Evolutionary conservation across 257 asterid genomes (phyloP).

Genomic region (Solanum lignicaule): DNA sequence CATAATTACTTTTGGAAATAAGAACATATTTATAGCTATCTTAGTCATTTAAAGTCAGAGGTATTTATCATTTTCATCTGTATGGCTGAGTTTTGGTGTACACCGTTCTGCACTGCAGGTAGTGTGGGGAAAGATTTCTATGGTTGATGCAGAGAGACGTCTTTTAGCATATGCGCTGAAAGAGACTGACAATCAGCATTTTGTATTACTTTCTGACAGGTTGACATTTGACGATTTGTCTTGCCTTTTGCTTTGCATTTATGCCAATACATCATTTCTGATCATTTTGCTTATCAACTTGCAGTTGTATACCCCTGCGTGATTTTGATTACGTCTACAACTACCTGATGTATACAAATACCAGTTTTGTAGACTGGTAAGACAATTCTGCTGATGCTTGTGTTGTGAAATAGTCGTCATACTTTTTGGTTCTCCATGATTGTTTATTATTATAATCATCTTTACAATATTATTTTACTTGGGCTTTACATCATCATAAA

Average conservation of each 20-base stretch:
- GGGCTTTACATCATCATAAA: not conserved
- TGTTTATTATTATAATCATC: not conserved
- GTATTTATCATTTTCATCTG: not conserved
- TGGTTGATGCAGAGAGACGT: slow-evolving; percentile 98
- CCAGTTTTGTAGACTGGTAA: slow-evolving; percentile 92
- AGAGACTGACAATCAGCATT: slow-evolving; percentile 82
- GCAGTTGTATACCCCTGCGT: slow-evolving; percentile 93
- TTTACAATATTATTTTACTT: not conserved
- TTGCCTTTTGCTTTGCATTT: not conserved
- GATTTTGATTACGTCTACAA: slow-evolving; percentile 80
- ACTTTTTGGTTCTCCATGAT: not conserved
- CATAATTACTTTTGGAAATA: not conserved
- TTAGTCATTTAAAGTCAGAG: not conserved
- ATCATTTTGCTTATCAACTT: slow-evolving; percentile 16
- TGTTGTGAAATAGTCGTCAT: not conserved
- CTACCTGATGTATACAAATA: slow-evolving; percentile 89
- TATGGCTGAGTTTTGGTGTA: not conserved
- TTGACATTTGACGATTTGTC: slow-evolving; percentile 12
- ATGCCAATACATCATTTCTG: not conserved
- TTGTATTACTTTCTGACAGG: slow-evolving; percentile 96
- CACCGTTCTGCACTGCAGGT: slow-evolving; percentile 45
- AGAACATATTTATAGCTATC: not conserved
- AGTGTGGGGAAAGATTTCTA: slow-evolving; percentile 94
- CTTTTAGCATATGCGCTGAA: slow-evolving; percentile 77
- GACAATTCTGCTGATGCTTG: slow-evolving; percentile 1